Evolutionary conservation across 1,284 basidiomycete genomes (phyloP).

Genomic region (Coniferiporia sulphurascens): DNA sequence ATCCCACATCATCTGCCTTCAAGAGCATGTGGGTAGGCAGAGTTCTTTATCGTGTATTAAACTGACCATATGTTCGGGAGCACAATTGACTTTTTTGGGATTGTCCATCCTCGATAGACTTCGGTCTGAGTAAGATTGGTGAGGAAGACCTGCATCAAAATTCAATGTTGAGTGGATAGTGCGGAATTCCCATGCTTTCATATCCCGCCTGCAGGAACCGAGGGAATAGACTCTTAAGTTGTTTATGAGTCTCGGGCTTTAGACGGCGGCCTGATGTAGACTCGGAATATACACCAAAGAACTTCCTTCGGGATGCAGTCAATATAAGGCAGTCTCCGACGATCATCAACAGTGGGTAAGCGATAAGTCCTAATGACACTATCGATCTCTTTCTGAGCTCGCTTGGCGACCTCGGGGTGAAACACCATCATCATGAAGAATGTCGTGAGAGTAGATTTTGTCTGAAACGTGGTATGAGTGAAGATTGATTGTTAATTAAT

Average conservation of each 20-base stretch:
- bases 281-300: constrained; percentile 20
- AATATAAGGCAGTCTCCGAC: constrained; percentile 25
- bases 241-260: neutral
- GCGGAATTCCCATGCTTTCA: no score
- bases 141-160: constrained; percentile 6
- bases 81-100: constrained; percentile 10
- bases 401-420: constrained; percentile 5
- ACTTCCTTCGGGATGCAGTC: constrained; percentile 28
- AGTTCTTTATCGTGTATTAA: neutral
- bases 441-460: neutral
- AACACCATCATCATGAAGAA: constrained; percentile 13
- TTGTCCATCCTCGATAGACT: constrained; percentile 9
- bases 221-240: neutral
- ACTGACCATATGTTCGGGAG: constrained; percentile 17
- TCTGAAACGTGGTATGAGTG: neutral
- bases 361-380: constrained; percentile 13
- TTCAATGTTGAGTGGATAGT: neutral
- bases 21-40: neutral
- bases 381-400: constrained; percentile 13
- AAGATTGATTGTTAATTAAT: neutral
- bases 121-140: constrained; percentile 5
- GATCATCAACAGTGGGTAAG: constrained; percentile 26
- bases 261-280: neutral
- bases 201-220: neutral
- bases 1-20: constrained; percentile 15